Percentiles rank a stretch among this genome's conserved stretches.
phyloP scores from a whole-genome alignment of 1,139 yeast genomes.

The Pichia sp. region DNA sequence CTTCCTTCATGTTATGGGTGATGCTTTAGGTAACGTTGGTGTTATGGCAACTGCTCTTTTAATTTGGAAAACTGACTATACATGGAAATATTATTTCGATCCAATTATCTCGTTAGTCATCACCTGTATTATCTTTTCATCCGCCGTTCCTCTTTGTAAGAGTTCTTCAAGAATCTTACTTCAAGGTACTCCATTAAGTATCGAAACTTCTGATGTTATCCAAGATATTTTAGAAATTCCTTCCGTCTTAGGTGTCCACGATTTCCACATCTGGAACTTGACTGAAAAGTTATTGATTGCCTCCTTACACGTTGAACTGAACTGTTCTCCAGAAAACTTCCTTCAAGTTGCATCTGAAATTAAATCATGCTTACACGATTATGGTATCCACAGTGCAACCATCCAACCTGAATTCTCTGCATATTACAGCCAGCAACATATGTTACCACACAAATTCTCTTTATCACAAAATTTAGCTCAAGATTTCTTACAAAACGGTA shows the following conservation, averaged over 20 bases:
- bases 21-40: conserved; percentile 94
- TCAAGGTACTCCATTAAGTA: conserved; percentile 87
- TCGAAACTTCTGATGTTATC: conserved; percentile 74
- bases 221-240: conserved; percentile 63
- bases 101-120: conserved; percentile 84
- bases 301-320: conserved; percentile 80
- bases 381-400: conserved; percentile 91
- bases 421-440: conserved; percentile 29
- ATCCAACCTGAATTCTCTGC: conserved; percentile 83
- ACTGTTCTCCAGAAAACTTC: conserved; percentile 63
- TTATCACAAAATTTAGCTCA: conserved; percentile 24
- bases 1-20: conserved; percentile 91
- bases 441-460: conserved; percentile 29
- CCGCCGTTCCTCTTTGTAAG: conserved; percentile 88
- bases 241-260: conserved; percentile 85
- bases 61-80: conserved; percentile 89
- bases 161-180: conserved; percentile 83
- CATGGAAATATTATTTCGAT: conserved; percentile 86
- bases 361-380: conserved; percentile 74
- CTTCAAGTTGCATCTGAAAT: conserved; percentile 72
- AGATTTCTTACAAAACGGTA: conserved; percentile 5
- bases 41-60: conserved; percentile 87
- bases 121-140: conserved; percentile 83
- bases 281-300: conserved; percentile 89
- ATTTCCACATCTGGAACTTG: conserved; percentile 95